A percentile compares a stretch with the other conserved stretches of the same genome.
These are phyloP conservation scores for Myrmaecium sp. DNA, from an alignment of 2,329 filamentous ascomycete genomes.

Conservation along the genomic window DNA sequence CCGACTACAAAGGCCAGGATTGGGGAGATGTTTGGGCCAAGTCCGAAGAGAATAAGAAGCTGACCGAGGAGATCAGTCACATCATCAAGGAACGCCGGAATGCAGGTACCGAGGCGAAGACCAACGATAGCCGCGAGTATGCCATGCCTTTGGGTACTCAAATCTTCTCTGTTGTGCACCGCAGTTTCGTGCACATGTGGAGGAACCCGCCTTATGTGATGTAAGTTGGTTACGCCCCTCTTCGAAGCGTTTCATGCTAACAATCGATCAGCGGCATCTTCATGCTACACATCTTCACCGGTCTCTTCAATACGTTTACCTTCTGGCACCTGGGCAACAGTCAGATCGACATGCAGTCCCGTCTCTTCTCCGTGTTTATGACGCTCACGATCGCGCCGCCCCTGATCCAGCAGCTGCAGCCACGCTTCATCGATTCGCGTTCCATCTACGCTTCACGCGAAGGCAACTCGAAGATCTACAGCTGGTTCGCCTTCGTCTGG, in stretches of 20 bases:
- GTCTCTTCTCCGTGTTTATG: slow-evolving; percentile 63
- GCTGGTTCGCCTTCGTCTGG: slow-evolving; percentile 53
- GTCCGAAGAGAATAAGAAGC: slow-evolving; percentile 20
- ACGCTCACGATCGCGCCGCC: slow-evolving; percentile 58
- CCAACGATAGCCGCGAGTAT: slow-evolving; percentile 26
- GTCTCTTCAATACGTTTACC: slow-evolving; percentile 32
- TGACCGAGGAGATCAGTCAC: slow-evolving; percentile 23
- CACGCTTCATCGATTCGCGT: slow-evolving; percentile 48
- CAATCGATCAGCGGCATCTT: too few species aligned
- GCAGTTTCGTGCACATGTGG: slow-evolving; percentile 43
- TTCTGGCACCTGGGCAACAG: slow-evolving; percentile 30
- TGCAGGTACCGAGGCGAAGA: slow-evolving; percentile 15
- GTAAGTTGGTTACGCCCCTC: neutral
- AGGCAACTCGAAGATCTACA: slow-evolving; percentile 64
- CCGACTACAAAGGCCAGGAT: slow-evolving; percentile 26
- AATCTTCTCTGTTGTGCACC: slow-evolving; percentile 23
- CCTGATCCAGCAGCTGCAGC: slow-evolving; percentile 62
- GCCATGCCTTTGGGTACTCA: slow-evolving; percentile 27
- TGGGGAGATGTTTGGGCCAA: slow-evolving; percentile 29
- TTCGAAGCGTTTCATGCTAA: slow-evolving; percentile 3
- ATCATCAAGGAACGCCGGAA: slow-evolving; percentile 19
- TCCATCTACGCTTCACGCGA: slow-evolving; percentile 56
- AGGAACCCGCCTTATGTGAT: slow-evolving; percentile 50
- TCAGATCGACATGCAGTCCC: slow-evolving; percentile 32
- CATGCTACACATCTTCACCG: slow-evolving; percentile 34